A percentile compares a stretch with the other conserved stretches of the same genome.
These are phyloP conservation scores for Sedum album DNA, from an alignment of 164 flowering plant genomes.

Conservation along the genomic window DNA sequence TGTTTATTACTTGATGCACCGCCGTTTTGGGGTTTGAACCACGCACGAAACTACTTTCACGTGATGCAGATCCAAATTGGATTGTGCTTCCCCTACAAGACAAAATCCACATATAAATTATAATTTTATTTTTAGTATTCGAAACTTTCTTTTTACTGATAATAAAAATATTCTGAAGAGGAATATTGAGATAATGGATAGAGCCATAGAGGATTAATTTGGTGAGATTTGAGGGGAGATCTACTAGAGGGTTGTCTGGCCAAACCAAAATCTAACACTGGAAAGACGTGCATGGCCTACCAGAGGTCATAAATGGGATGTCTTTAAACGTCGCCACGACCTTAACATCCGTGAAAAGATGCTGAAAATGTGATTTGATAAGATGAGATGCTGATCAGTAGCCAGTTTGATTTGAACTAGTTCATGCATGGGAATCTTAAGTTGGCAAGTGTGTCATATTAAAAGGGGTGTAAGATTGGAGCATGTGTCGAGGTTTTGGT, in stretches of 20 bases:
- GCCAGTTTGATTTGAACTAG: not conserved
- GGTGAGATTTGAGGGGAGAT: constrained; percentile 7
- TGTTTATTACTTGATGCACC: too few relatives aligned
- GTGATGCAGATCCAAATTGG: not conserved
- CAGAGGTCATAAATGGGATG: constrained; percentile 90
- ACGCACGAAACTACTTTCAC: not conserved
- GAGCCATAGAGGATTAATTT: not conserved
- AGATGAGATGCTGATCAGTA: constrained; percentile 6
- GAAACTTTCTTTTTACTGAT: too few relatives aligned
- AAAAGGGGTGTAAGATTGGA: not conserved
- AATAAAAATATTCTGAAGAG: too few relatives aligned
- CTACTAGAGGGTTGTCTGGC: not conserved
- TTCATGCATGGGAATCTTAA: not conserved
- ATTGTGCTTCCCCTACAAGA: not conserved
- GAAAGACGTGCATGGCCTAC: constrained; percentile 81
- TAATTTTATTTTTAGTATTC: too few relatives aligned
- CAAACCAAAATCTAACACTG: not conserved
- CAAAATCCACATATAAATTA: not conserved
- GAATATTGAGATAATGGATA: too few relatives aligned
- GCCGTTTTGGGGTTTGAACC: too few relatives aligned
- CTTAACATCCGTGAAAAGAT: constrained; percentile 74
- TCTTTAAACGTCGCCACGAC: constrained; percentile 88
- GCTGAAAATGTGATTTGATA: constrained; percentile 31
- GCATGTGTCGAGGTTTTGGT: not conserved
- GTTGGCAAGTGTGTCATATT: not conserved